Evolutionary conservation across 2,329 filamentous ascomycete species (phyloP).

Genomic region (Beauveria brongniartii): DNA sequence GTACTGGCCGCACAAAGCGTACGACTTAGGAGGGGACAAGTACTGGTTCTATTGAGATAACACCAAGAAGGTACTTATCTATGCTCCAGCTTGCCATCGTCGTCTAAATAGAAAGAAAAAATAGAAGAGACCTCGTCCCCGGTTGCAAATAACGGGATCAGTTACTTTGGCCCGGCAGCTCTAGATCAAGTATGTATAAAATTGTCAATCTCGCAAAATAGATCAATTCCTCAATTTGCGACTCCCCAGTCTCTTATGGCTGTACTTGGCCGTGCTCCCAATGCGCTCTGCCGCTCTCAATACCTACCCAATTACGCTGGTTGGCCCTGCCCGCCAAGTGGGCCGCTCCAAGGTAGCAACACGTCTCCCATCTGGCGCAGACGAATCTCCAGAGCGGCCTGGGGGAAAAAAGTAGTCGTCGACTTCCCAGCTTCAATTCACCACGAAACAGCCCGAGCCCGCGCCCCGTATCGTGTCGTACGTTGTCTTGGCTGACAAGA

Average conservation of each 20-base stretch:
- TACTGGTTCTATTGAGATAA: not conserved
- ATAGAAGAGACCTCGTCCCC: not conserved
- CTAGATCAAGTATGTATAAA: not conserved
- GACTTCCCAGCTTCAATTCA: constrained; percentile 10
- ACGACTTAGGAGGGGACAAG: not conserved
- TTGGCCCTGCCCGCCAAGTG: constrained; percentile 8
- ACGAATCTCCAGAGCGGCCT: constrained; percentile 9
- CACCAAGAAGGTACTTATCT: not conserved
- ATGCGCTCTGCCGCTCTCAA: not conserved
- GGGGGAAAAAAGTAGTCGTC: constrained; percentile 8
- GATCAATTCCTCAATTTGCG: not conserved
- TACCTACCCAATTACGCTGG: not conserved
- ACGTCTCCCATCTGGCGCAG: constrained; percentile 12
- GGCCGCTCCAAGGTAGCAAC: constrained; percentile 10
- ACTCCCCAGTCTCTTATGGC: not conserved
- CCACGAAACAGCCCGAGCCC: not conserved
- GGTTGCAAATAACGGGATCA: not conserved
- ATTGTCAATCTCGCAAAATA: not conserved
- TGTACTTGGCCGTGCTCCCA: not conserved
- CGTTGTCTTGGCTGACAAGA: not conserved
- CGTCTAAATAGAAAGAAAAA: too few species aligned
- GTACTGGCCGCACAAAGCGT: not conserved
- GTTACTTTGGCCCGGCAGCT: not conserved
- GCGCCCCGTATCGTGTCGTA: not conserved
- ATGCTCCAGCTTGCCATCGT: not conserved